A percentile compares a stretch with the other conserved stretches of the same genome.
Evolutionary conservation across 2,329 filamentous ascomycete species (phyloP).

Genomic region (Geoglossum cookeanum): DNA sequence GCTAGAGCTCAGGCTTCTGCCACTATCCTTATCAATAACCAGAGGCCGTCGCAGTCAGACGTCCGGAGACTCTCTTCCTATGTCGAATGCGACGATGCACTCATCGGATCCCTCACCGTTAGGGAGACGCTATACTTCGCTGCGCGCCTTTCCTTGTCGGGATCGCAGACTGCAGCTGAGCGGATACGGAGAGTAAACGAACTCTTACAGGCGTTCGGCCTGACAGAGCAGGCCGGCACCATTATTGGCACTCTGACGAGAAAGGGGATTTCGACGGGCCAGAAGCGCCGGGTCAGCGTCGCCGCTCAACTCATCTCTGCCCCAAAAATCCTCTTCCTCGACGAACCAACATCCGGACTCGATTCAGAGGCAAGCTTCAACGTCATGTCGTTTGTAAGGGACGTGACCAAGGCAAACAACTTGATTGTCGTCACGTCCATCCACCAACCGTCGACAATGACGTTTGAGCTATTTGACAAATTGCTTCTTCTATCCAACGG

Average conservation of each 20-base stretch:
- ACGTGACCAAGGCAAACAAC: conserved; percentile 47
- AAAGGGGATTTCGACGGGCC: conserved; percentile 68
- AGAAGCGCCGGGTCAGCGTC: conserved; percentile 64
- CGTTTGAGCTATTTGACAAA: conserved; percentile 65
- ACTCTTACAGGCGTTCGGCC: conserved; percentile 53
- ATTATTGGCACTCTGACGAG: conserved; percentile 65
- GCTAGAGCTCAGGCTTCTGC: conserved; percentile 35
- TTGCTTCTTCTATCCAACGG: conserved; percentile 54
- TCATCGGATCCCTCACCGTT: conserved; percentile 65
- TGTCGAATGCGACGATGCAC: conserved; percentile 74
- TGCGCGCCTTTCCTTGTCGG: conserved; percentile 42
- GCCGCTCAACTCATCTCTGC: conserved; percentile 65
- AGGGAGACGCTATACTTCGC: conserved; percentile 64
- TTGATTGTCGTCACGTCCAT: conserved; percentile 67
- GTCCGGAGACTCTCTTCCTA: conserved; percentile 54
- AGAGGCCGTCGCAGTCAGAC: conserved; percentile 27
- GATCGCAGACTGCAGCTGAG: conserved; percentile 36
- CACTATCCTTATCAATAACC: conserved; percentile 43
- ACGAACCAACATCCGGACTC: conserved; percentile 68
- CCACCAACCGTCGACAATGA: conserved; percentile 66
- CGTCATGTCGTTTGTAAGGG: conserved; percentile 53
- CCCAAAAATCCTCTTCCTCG: conserved; percentile 63
- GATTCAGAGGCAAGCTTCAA: conserved; percentile 62
- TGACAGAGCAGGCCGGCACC: conserved; percentile 47
- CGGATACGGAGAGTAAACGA: conserved; percentile 42